Percentiles rank a stretch among this genome's conserved stretches.
Evolutionary conservation across 805 yeast genomes (phyloP).

Genomic region (Metschnikowia peoriensis): DNA sequence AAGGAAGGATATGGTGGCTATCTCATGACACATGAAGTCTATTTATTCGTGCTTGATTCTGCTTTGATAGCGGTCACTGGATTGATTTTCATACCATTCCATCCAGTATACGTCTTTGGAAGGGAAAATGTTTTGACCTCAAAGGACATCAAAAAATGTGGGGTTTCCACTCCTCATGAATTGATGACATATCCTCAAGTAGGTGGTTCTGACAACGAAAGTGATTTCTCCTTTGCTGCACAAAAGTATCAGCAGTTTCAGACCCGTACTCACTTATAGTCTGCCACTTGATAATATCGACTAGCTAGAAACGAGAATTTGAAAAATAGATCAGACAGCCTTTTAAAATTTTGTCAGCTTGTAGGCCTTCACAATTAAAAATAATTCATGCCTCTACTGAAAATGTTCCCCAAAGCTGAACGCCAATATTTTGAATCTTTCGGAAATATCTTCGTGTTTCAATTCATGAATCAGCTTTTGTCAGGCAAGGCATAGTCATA

Average conservation of each 20-base stretch:
- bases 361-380: no score
- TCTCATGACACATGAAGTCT: conserved; percentile 36
- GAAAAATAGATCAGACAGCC: no score
- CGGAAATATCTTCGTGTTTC: no score
- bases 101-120: conserved; percentile 39
- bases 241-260: neutral
- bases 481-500: no score
- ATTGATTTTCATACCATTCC: conserved; percentile 36
- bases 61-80: conserved; percentile 37
- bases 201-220: neutral
- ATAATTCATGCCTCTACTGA: no score
- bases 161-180: neutral
- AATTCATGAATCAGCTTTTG: no score
- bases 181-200: neutral
- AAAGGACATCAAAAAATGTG: conserved; percentile 8
- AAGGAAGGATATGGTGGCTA: conserved; percentile 39
- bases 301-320: no score
- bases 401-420: no score
- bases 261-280: neutral
- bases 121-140: conserved; percentile 16
- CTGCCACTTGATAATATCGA: no score
- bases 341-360: no score
- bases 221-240: neutral
- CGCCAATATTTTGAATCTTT: no score
- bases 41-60: conserved; percentile 39